These are phyloP conservation scores for Balakata baccata DNA, from an alignment of 345 rosid genomes.

Conservation along the genomic window DNA sequence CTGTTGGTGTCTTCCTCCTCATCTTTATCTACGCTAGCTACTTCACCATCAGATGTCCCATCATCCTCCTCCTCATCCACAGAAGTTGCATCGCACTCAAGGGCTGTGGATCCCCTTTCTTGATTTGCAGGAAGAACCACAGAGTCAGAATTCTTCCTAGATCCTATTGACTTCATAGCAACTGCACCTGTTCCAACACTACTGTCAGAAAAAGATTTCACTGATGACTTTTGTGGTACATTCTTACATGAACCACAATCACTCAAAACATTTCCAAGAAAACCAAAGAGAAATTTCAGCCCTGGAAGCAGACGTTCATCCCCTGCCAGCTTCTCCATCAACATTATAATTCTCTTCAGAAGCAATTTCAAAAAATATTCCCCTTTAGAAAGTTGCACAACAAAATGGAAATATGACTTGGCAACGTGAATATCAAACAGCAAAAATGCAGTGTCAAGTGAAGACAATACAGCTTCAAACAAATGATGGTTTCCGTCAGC, in stretches of 20 bases:
- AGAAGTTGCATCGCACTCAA: conserved; percentile 95
- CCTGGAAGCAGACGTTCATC: conserved; percentile 75
- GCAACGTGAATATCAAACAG: conserved; percentile 70
- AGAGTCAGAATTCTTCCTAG: conserved; percentile 64
- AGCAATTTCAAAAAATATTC: conserved; percentile 59
- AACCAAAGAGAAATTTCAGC: conserved; percentile 71
- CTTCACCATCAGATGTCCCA: conserved; percentile 99
- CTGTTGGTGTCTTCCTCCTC: conserved; percentile 89
- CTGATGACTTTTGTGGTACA: conserved; percentile 41
- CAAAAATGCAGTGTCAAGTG: conserved; percentile 77
- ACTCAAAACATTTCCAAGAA: conserved; percentile 66
- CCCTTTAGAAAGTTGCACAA: conserved; percentile 74
- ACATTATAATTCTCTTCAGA: conserved; percentile 55
- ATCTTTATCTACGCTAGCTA: conserved; percentile 91
- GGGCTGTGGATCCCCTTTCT: conserved; percentile 65
- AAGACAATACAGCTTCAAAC: conserved; percentile 75
- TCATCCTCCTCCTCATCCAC: conserved; percentile 98
- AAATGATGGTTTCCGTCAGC: conserved; percentile 62
- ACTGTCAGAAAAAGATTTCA: conserved; percentile 49
- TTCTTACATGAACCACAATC: conserved; percentile 54
- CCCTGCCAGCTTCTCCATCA: conserved; percentile 72
- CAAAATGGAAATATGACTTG: conserved; percentile 71
- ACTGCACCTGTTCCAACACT: conserved; percentile 41
- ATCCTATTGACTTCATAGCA: conserved; percentile 58
- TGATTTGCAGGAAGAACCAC: conserved; percentile 61